Evolutionary conservation across 495 filamentous ascomycete genomes (phyloP).

Genomic region (Lepraria neglecta): DNA sequence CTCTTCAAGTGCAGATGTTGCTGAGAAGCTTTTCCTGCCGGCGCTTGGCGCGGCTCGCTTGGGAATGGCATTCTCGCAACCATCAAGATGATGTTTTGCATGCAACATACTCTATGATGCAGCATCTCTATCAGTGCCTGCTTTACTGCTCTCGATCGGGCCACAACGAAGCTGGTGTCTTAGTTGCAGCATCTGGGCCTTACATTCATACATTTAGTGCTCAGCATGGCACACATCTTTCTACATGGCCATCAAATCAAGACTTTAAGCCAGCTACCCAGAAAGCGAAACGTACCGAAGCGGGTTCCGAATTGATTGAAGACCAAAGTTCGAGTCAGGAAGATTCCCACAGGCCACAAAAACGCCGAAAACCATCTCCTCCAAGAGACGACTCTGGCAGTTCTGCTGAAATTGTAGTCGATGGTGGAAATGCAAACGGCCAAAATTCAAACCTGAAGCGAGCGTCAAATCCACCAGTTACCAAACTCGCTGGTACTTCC

Average conservation of each 20-base stretch:
- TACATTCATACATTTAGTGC: constrained; percentile 47
- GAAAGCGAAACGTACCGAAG: constrained; percentile 11
- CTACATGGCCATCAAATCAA: constrained; percentile 46
- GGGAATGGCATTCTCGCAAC: too few relatives aligned
- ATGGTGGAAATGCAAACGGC: constrained; percentile 24
- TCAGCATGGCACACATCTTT: constrained; percentile 38
- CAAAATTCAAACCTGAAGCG: constrained; percentile 29
- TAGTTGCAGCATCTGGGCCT: constrained; percentile 53
- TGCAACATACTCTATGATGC: constrained; percentile 28
- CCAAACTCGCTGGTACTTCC: constrained; percentile 46
- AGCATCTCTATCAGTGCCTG: constrained; percentile 50
- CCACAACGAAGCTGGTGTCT: constrained; percentile 33
- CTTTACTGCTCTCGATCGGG: constrained; percentile 38
- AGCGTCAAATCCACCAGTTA: constrained; percentile 30
- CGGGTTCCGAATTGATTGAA: not conserved
- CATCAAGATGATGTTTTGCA: not conserved
- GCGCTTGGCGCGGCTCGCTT: too few relatives aligned
- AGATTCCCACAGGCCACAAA: constrained; percentile 42
- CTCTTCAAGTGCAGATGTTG: too few relatives aligned
- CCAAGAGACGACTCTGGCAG: constrained; percentile 23
- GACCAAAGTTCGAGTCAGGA: constrained; percentile 5
- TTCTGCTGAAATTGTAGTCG: constrained; percentile 25
- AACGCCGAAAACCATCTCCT: constrained; percentile 45
- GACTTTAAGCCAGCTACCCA: constrained; percentile 16
- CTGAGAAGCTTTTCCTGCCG: too few relatives aligned